Conservation (phyloP, 2,329 filamentous ascomycete genomes). For the Pezicula radicicola region DNA sequence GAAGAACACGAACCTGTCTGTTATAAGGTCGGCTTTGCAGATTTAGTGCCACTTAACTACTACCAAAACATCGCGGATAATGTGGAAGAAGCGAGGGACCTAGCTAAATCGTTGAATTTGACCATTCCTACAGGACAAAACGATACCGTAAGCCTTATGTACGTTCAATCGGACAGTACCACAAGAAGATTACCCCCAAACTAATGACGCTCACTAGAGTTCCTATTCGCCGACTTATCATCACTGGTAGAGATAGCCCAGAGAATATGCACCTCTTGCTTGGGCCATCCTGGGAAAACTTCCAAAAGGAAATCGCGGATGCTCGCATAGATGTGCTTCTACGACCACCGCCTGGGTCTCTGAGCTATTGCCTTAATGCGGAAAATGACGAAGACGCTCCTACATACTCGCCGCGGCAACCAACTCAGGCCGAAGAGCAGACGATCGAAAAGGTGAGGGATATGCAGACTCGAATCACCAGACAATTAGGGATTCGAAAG, state of each 20-base stretch:
- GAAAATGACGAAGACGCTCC: neutral
- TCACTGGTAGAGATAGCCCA: slow-evolving; percentile 2
- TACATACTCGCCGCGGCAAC: neutral
- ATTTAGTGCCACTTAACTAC: slow-evolving; percentile 1
- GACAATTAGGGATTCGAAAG: neutral
- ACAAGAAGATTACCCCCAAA: too few species aligned
- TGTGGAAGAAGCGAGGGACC: neutral
- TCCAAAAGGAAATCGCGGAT: neutral
- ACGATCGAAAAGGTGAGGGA: neutral
- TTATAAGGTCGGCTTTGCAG: slow-evolving; percentile 5
- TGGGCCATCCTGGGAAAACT: neutral
- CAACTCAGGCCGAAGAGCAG: neutral
- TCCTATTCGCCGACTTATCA: slow-evolving; percentile 1
- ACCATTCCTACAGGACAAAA: neutral
- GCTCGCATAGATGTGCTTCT: slow-evolving; percentile 1
- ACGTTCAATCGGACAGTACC: neutral
- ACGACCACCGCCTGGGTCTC: neutral
- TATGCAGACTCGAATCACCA: neutral
- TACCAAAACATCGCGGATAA: slow-evolving; percentile 8
- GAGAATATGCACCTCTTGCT: slow-evolving; percentile 1
- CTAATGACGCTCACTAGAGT: neutral
- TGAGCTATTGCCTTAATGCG: neutral
- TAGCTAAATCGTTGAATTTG: neutral
- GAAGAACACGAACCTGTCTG: slow-evolving; percentile 21
- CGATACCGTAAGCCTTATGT: neutral